A percentile compares a stretch with the other conserved stretches of the same genome.
phyloP scores from a whole-genome alignment of 78 protist genomes.

The Planoprotostelium fungivorum region DNA sequence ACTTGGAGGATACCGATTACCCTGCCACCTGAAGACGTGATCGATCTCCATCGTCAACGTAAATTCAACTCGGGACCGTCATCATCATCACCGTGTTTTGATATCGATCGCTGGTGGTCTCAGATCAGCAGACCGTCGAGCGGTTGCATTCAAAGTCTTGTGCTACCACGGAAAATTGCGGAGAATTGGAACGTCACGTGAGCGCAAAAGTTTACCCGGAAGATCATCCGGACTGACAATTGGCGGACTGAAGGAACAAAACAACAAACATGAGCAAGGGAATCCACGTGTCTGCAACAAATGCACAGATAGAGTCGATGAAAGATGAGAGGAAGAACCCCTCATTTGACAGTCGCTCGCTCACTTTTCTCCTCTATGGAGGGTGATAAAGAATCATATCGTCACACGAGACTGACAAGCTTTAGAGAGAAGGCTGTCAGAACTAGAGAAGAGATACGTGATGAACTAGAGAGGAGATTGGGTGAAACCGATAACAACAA shows the following conservation, averaged over 20 bases:
- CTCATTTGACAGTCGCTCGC: neutral
- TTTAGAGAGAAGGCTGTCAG: neutral
- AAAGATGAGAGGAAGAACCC: neutral
- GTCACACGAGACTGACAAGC: neutral
- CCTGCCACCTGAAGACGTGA: neutral
- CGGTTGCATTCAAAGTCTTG: neutral
- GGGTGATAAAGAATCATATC: neutral
- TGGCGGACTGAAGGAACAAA: neutral
- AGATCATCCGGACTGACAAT: too few relatives aligned
- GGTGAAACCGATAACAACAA: neutral
- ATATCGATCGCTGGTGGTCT: neutral
- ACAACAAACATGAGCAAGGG: neutral
- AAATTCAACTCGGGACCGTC: neutral
- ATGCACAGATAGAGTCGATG: neutral
- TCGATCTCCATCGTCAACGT: neutral
- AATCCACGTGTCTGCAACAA: neutral
- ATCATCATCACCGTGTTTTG: neutral
- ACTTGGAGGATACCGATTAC: too few relatives aligned
- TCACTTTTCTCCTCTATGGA: neutral
- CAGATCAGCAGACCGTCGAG: neutral
- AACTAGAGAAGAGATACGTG: neutral
- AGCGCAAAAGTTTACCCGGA: neutral
- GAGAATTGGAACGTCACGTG: neutral
- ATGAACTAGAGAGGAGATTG: neutral
- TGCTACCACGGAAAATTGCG: neutral